Base-by-base conservation (phyloP, 2,329 filamentous ascomycete genomes). In the Talaromyces amestolkiae region DNA sequence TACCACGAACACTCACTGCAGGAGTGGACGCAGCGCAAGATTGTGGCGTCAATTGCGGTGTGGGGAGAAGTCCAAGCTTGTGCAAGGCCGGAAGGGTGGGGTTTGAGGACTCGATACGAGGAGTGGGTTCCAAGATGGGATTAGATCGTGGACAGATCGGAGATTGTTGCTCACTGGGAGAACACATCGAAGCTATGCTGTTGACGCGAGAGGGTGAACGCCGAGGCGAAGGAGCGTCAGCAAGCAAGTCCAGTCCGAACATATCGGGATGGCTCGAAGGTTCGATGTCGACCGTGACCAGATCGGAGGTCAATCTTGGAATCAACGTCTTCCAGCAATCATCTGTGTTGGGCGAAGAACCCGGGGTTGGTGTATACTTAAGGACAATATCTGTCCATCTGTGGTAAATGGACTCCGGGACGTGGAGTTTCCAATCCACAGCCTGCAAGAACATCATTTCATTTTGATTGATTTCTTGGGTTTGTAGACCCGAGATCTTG, bases 401-500 rank as follows among this genome's bases (percentile, higher is more conserved):
- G 76, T 95, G 90, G 80, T 97, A 98, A 10, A 91, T 86, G 3
- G 89, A 85, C 70, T 97, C 93, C 0, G 92, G 90, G 69, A 99
- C 94, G 77, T 99, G 95, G 35, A 99, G 86, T 73, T 93, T 92
- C 93, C 94, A 99, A 77, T 92, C 89, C 68, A 99, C 92, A 54
- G 93, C 91, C 67, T 90, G 82, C 56, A 99, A 85, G 76, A 98
- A 99, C 19, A 91, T 89, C 77, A 96, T 90, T 81, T 99, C 95
- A 77, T 98, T 98, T 74, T 93, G 90, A 79, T 98, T 98, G 79
- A 99, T 98, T 80, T 99, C 95, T 65, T 87, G 83, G 3, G 93
- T 93, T 76, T 91, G 92, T 65, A 99, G 84, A n/a, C 95, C 95
- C 19, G 95, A 98, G 72, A 99, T 99, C 83, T 97, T 98, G 79